Evolutionary conservation across 2,329 filamentous ascomycete species (phyloP), one percentile per base, ranked within the genome.

Genomic region (Claviceps citrina): DNA sequence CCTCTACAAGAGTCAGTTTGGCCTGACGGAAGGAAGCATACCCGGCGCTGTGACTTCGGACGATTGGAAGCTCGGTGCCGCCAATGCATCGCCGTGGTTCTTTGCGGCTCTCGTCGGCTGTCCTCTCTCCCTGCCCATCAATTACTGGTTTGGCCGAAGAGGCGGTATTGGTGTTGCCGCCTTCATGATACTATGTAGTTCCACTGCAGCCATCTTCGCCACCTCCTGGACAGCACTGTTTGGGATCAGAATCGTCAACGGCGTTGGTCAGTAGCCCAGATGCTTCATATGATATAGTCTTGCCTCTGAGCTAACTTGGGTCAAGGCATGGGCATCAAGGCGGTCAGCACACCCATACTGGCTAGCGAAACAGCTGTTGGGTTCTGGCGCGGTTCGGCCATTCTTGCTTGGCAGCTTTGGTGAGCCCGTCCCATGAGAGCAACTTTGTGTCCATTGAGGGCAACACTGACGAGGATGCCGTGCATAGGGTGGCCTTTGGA

Each of bases 321-420:
- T n/a, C 34, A 58, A 58, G 65, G 62, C 1, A 68, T 68, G 65
- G 65, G 65, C 0, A 57, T 68, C 20, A 68, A 68, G 44, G 65
- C 66, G 0, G 64, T 67, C 27, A 68, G 63, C 28, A 64, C 65
- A 0, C 62, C 65, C 1, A 65, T 68, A 13, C 53, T 68, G 2
- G 65, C 64, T 2, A 63, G 62, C 7, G 66, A 68, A 47, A 66
- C 63, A 0, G 62, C 65, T 0, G 56, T 66, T 12, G 62, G 63
- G 0, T 67, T 62, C 44, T 68, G 65, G 65, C 55, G 65, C 48
- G 66, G 65, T 1, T 65, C 63, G 10, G 62, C 62, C 1, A 64
- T 67, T 13, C 54, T 68, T 0, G 63, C 62, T 4, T 68, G 65
- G 65, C 65, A 68, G 31, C 49, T 68, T 2, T 66, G 62, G 61